Conservation (phyloP, 495 filamentous ascomycete species). For the Glarea lozoyensis region DNA sequence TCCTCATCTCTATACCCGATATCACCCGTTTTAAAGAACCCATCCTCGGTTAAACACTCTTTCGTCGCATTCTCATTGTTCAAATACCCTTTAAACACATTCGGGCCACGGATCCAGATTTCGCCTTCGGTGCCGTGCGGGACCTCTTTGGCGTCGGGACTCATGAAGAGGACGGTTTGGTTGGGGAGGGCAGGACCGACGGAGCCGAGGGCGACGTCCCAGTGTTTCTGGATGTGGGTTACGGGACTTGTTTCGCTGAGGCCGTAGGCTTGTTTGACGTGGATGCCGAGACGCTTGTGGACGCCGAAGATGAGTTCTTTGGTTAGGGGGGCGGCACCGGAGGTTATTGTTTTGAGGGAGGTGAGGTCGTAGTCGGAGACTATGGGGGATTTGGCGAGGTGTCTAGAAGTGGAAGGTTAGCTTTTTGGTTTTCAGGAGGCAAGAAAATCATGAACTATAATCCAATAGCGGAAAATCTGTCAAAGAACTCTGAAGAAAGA, state of each 20-base stretch:
- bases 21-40: conserved; percentile 62
- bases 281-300: conserved; percentile 60
- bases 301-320: conserved; percentile 71
- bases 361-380: conserved; percentile 61
- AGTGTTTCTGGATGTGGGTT: conserved; percentile 47
- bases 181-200: conserved; percentile 74
- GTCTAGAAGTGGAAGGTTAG: too few relatives aligned
- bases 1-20: conserved; percentile 51
- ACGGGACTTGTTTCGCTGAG: conserved; percentile 45
- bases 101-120: conserved; percentile 58
- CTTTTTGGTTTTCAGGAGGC: too few relatives aligned
- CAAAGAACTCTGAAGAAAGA: too few relatives aligned
- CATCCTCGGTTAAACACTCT: conserved; percentile 46
- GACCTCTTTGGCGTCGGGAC: conserved; percentile 30
- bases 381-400: conserved; percentile 62
- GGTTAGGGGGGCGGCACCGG: conserved; percentile 80
- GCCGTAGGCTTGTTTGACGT: conserved; percentile 52
- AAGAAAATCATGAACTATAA: too few relatives aligned
- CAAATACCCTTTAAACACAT: conserved; percentile 57
- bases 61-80: conserved; percentile 51
- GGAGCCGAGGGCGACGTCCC: conserved; percentile 67
- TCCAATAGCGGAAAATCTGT: too few relatives aligned
- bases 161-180: conserved; percentile 74
- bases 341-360: conserved; percentile 58
- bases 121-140: conserved; percentile 46